Percentiles rank a stretch among this genome's conserved stretches.
These are phyloP conservation scores for Sclerotinia sclerotiorum DNA, from an alignment of 2,329 filamentous ascomycete species.

Conservation along the genomic window DNA sequence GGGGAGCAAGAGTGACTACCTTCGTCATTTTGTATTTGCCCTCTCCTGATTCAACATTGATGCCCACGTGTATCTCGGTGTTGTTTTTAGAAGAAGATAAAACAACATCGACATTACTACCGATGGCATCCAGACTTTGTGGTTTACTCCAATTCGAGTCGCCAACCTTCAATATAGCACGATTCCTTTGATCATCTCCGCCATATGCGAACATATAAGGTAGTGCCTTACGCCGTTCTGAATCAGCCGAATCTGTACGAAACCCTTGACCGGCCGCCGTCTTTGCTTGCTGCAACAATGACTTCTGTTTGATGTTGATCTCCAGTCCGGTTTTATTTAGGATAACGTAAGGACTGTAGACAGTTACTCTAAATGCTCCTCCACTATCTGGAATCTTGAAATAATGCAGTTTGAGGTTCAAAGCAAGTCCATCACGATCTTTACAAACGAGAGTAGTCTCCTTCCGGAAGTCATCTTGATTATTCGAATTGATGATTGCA, in stretches of 20 bases:
- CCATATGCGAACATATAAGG: slow-evolving; percentile 97
- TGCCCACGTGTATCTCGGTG: slow-evolving; percentile 86
- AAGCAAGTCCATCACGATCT: slow-evolving; percentile 74
- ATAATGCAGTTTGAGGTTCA: slow-evolving; percentile 87
- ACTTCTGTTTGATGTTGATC: slow-evolving; percentile 84
- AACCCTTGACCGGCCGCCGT: slow-evolving; percentile 80
- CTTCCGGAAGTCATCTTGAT: slow-evolving; percentile 81
- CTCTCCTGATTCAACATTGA: slow-evolving; percentile 85
- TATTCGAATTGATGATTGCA: slow-evolving; percentile 90
- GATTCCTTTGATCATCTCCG: slow-evolving; percentile 86
- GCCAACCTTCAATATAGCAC: slow-evolving; percentile 81
- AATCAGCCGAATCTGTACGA: slow-evolving; percentile 48
- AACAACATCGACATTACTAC: slow-evolving; percentile 85
- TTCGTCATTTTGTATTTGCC: slow-evolving; percentile 98
- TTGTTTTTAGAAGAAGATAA: slow-evolving; percentile 68
- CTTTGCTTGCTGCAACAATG: slow-evolving; percentile 79
- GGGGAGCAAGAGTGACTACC: slow-evolving; percentile 86
- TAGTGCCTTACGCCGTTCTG: slow-evolving; percentile 67
- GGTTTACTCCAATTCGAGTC: slow-evolving; percentile 96
- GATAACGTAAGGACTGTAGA: slow-evolving; percentile 93
- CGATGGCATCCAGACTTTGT: slow-evolving; percentile 96
- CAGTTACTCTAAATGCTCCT: slow-evolving; percentile 91
- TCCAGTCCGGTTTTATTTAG: slow-evolving; percentile 93
- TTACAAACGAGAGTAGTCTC: slow-evolving; percentile 79
- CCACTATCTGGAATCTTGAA: slow-evolving; percentile 86